A percentile compares a stretch with the other conserved stretches of the same genome.
phyloP scores from a whole-genome alignment of 2,329 filamentous ascomycete species.

The Pezicula neosporulosa region DNA sequence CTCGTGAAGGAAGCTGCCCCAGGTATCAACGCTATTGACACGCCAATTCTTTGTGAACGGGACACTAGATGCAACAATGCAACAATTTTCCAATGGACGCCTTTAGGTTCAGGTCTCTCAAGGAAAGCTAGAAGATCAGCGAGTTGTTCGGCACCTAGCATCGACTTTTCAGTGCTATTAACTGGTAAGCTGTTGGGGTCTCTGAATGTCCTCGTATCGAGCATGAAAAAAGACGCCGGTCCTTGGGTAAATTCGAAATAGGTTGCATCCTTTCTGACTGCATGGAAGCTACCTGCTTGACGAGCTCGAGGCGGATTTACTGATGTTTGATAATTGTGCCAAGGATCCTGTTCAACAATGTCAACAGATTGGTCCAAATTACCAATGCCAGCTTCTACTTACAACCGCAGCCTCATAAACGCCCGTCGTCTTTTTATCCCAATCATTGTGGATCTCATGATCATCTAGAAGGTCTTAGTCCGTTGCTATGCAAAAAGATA shows the following conservation, averaged over 20 bases:
- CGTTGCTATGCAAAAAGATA: too few relatives aligned
- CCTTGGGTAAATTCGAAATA: slow-evolving; percentile 91
- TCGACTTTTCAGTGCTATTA: slow-evolving; percentile 69
- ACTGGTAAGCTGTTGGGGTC: slow-evolving; percentile 58
- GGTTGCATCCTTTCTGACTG: slow-evolving; percentile 54
- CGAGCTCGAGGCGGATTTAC: slow-evolving; percentile 75
- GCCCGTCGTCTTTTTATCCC: slow-evolving; percentile 77
- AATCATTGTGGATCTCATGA: slow-evolving; percentile 95
- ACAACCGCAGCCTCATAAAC: slow-evolving; percentile 78
- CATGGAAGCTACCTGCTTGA: slow-evolving; percentile 38
- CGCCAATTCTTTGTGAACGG: slow-evolving; percentile 99
- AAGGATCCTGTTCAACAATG: slow-evolving; percentile 46
- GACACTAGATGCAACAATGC: slow-evolving; percentile 81
- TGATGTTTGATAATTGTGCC: slow-evolving; percentile 78
- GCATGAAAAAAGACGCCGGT: slow-evolving; percentile 89
- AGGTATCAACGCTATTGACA: slow-evolving; percentile 83
- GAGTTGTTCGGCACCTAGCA: slow-evolving; percentile 80
- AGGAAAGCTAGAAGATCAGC: slow-evolving; percentile 78
- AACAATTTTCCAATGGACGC: slow-evolving; percentile 91
- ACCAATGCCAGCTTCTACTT: background rate
- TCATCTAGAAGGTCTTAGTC: slow-evolving; percentile 54
- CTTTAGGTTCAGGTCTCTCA: slow-evolving; percentile 64
- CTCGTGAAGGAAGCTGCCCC: slow-evolving; percentile 87
- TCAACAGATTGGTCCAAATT: background rate
- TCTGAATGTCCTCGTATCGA: slow-evolving; percentile 87